Evolutionary conservation across 139 green algal genomes (phyloP).

Genomic region (Trebouxia sp.): DNA sequence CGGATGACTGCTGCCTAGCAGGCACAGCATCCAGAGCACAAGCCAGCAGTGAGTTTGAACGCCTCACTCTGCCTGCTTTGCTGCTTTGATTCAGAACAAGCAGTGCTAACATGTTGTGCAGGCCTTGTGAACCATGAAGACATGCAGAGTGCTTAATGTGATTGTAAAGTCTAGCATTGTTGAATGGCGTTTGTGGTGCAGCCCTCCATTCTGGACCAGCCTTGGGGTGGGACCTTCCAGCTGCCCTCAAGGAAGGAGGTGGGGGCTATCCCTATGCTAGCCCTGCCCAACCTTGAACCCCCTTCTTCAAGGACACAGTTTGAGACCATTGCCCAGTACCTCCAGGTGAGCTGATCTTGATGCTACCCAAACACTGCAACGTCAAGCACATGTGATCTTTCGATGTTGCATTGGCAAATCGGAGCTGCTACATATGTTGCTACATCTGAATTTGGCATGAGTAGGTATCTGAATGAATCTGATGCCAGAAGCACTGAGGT

Average conservation of each 20-base stretch:
- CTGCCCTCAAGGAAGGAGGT: not conserved
- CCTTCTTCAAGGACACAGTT: not conserved
- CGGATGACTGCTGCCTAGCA: not conserved
- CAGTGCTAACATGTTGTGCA: too few relatives aligned
- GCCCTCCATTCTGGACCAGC: slow-evolving; percentile 11
- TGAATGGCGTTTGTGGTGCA: too few relatives aligned
- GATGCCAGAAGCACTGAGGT: not conserved
- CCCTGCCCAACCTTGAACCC: not conserved
- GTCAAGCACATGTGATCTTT: too few relatives aligned
- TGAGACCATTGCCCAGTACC: slow-evolving; percentile 20
- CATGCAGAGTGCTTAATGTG: too few relatives aligned
- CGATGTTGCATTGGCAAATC: too few relatives aligned
- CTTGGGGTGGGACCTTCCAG: not conserved
- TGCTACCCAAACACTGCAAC: not conserved
- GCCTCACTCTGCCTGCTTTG: not conserved
- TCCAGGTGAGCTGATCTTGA: not conserved
- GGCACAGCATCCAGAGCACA: not conserved
- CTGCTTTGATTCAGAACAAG: not conserved
- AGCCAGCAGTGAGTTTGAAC: not conserved
- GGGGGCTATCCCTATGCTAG: not conserved
- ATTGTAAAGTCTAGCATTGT: too few relatives aligned
- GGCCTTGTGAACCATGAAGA: too few relatives aligned
- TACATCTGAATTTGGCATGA: too few relatives aligned
- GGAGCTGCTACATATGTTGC: too few relatives aligned
- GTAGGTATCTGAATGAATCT: not conserved